These are phyloP conservation scores for Hordeum vulgare DNA, from an alignment of 176 grass and related monocot genomes.

Conservation along the genomic window MorexV3_pseudomolecules_assembly NC_058522.1:421877669-421878168, in stretches of 20 bases:
- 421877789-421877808: background rate
- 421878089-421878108: slow-evolving; percentile 7
- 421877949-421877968: background rate
- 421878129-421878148: background rate
- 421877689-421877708: background rate
- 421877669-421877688: background rate
- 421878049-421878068: background rate
- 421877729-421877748: background rate
- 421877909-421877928: background rate
- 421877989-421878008: background rate
- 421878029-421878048: background rate
- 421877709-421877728: background rate
- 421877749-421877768: slow-evolving; percentile 2
- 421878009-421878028: background rate
- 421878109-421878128: background rate
- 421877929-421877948: background rate
- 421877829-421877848: background rate
- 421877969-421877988: background rate
- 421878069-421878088: background rate
- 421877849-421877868: background rate
- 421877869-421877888: background rate
- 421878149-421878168: background rate
- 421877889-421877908: background rate
- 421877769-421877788: background rate
- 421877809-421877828: background rate